Percentiles rank a stretch among this genome's conserved stretches.
These are phyloP conservation scores for Rhododendron griersonianum DNA, from an alignment of 148 eudicot species.

Conservation along the genomic window DNA sequence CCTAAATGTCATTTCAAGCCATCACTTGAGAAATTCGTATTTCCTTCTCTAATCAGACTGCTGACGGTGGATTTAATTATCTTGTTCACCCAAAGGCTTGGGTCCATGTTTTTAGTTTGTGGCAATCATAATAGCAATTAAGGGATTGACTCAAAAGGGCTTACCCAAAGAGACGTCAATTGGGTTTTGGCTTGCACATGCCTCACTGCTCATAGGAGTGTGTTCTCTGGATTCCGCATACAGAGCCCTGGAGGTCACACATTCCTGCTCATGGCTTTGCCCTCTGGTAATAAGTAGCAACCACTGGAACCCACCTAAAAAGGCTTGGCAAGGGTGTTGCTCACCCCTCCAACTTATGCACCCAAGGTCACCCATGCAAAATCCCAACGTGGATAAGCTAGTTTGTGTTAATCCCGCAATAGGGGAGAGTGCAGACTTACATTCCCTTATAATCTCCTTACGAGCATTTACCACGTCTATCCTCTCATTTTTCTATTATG, in stretches of 20 bases:
- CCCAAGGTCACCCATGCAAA: not conserved
- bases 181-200: not conserved
- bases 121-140: not conserved
- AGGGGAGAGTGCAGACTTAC: not conserved
- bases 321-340: not conserved
- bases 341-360: not conserved
- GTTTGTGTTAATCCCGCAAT: not conserved
- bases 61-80: not conserved
- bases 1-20: not conserved
- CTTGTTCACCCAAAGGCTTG: not conserved
- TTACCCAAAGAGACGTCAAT: not conserved
- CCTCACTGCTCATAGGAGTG: not conserved
- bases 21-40: not conserved
- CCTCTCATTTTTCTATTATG: not conserved
- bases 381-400: not conserved
- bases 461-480: not conserved
- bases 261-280: not conserved
- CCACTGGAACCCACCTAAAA: not conserved
- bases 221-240: not conserved
- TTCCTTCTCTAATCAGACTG: not conserved
- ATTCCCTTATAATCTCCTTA: not conserved
- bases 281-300: not conserved
- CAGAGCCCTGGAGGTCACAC: not conserved
- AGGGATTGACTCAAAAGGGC: not conserved
- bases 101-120: not conserved